These are phyloP conservation scores for Arthrobotrys megalospora DNA, from an alignment of 2,329 filamentous ascomycete species.

Conservation along the genomic window DNA sequence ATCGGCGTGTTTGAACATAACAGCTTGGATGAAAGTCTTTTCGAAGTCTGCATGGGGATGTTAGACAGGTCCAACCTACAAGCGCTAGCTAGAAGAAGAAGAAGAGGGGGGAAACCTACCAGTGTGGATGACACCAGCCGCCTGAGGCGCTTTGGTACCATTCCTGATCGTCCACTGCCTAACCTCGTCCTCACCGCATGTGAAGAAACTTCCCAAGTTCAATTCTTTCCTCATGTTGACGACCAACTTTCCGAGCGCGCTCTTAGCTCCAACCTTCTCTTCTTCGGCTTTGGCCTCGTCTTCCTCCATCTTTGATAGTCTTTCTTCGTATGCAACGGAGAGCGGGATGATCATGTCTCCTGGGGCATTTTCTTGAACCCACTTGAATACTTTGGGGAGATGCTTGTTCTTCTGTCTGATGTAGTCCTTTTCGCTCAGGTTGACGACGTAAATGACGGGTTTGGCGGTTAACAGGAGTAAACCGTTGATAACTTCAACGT, in stretches of 20 bases:
- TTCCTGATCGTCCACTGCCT: conserved; percentile 98
- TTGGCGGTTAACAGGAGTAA: conserved; percentile 95
- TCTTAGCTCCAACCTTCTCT: conserved; percentile 89
- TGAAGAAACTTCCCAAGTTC: conserved; percentile 96
- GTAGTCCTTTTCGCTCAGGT: conserved; percentile 96
- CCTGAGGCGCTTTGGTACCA: conserved; percentile 96
- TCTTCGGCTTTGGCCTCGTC: conserved; percentile 85
- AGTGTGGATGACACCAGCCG: conserved; percentile 96
- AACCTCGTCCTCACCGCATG: conserved; percentile 93
- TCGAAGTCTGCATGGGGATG: conserved; percentile 80
- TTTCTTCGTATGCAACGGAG: conserved; percentile 93
- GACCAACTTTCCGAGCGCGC: conserved; percentile 91
- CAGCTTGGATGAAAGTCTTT: conserved; percentile 98
- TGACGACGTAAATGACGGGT: conserved; percentile 96
- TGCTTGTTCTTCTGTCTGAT: conserved; percentile 99
- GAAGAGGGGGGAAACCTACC: conserved; percentile 64
- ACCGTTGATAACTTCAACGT: conserved; percentile 98
- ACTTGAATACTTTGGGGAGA: conserved; percentile 90
- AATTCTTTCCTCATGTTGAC: conserved; percentile 92
- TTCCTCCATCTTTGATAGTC: conserved; percentile 84
- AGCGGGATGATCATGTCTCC: conserved; percentile 94
- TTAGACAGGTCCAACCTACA: neutral
- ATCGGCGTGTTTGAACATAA: conserved; percentile 89
- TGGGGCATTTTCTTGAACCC: conserved; percentile 90
- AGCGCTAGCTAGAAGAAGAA: neutral